phyloP scores from a whole-genome alignment of 257 asterid genomes.

The Ophiorrhiza pumila region DNA sequence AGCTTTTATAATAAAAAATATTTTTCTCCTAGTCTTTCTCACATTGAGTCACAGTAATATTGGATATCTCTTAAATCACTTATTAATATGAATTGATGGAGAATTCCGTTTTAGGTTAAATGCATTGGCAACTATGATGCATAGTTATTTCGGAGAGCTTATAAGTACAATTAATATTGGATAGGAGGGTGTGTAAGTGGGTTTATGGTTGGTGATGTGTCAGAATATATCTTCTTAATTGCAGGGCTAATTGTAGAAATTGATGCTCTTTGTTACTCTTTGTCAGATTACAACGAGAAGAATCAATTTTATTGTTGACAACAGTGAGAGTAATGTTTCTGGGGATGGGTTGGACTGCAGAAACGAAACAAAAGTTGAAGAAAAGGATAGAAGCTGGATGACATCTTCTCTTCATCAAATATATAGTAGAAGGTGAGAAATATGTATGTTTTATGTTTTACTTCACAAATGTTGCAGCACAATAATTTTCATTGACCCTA shows the following conservation, averaged over 20 bases:
- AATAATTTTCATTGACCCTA: not conserved
- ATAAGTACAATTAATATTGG: not conserved
- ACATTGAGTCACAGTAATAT: not conserved
- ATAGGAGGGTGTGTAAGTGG: not conserved
- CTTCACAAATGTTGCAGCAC: slow-evolving; percentile 16
- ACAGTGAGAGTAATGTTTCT: slow-evolving; percentile 41
- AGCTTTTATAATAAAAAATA: not conserved
- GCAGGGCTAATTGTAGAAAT: slow-evolving; percentile 6
- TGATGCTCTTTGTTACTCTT: slow-evolving; percentile 28
- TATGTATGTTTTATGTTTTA: slow-evolving; percentile 23
- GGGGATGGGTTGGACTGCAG: slow-evolving; percentile 51
- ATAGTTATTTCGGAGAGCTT: not conserved
- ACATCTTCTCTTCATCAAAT: slow-evolving; percentile 93
- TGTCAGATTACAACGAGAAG: slow-evolving; percentile 88
- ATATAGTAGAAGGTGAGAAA: slow-evolving; percentile 91
- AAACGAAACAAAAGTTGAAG: slow-evolving; percentile 51
- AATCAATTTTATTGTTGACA: slow-evolving; percentile 85
- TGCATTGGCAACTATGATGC: not conserved
- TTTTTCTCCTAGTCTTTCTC: not conserved
- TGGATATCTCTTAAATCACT: not conserved
- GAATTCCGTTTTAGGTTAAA: not conserved
- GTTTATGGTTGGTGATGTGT: not conserved
- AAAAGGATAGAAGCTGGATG: slow-evolving; percentile 91
- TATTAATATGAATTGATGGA: not conserved
- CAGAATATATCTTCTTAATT: not conserved